Evolutionary conservation across 2,329 filamentous ascomycete genomes (phyloP).

Genomic region (Colletotrichum falcatum): DNA sequence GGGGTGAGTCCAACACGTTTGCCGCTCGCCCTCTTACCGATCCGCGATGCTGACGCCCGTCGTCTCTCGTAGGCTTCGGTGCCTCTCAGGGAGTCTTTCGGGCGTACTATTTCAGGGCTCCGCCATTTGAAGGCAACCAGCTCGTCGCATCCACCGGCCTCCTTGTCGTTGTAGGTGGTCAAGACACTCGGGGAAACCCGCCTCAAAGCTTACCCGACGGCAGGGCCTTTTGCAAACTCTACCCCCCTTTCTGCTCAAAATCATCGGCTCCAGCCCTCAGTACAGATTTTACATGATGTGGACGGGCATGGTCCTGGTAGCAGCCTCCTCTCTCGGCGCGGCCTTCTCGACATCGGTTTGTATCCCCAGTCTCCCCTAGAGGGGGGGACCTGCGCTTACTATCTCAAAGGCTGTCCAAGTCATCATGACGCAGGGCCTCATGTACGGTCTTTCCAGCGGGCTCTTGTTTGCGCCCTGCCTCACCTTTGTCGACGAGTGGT

Average conservation of each 20-base stretch:
- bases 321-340: constrained; percentile 17
- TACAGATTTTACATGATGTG: constrained; percentile 22
- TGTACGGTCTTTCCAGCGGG: constrained; percentile 42
- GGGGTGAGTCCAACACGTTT: not conserved
- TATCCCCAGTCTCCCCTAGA: no score
- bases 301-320: constrained; percentile 17
- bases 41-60: not conserved
- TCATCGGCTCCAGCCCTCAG: not conserved
- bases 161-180: not conserved
- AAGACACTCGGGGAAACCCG: rapidly evolving
- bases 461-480: constrained; percentile 54
- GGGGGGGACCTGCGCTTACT: not conserved
- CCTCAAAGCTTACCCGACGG: not conserved
- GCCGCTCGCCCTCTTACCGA: not conserved
- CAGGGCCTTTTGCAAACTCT: constrained; percentile 17
- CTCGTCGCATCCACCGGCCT: constrained; percentile 22
- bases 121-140: constrained; percentile 21
- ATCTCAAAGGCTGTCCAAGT: constrained; percentile 7
- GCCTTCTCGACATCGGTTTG: constrained; percentile 15
- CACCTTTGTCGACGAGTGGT: constrained; percentile 56
- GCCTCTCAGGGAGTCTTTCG: constrained; percentile 28
- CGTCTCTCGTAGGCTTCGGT: not conserved
- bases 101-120: constrained; percentile 26
- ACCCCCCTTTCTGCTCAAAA: constrained; percentile 17
- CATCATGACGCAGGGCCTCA: constrained; percentile 20